phyloP scores from a whole-genome alignment of 163 green algal genomes.

The Chlamydomonas reinhardtii region DNA sequence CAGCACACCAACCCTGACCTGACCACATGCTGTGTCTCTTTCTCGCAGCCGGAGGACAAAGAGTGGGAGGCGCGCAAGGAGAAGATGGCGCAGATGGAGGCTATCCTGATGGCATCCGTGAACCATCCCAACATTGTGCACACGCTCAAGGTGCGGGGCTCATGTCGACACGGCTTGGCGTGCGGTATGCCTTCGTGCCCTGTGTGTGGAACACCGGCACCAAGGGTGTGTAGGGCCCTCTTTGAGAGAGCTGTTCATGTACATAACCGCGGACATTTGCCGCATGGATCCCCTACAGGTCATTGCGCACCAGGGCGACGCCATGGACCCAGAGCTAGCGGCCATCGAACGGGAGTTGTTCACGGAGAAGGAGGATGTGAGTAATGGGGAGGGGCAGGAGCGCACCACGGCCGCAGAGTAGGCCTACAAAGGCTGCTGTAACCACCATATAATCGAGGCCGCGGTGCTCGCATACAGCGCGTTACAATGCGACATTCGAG shows the following conservation, averaged over 20 bases:
- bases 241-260: too few relatives aligned
- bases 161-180: too few relatives aligned
- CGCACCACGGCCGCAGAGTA: too few relatives aligned
- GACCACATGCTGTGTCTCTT: too few relatives aligned
- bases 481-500: too few relatives aligned
- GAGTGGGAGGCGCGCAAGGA: constrained; percentile 68
- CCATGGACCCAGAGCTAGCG: constrained; percentile 57
- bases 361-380: constrained; percentile 43
- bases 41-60: constrained; percentile 54
- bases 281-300: constrained; percentile 44
- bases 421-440: too few relatives aligned
- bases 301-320: constrained; percentile 56
- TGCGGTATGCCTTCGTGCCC: not conserved
- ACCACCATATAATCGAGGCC: too few relatives aligned
- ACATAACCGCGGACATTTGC: not conserved
- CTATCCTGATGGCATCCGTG: constrained; percentile 61
- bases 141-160: constrained; percentile 60
- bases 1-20: too few relatives aligned
- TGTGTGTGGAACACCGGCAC: not conserved
- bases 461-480: too few relatives aligned
- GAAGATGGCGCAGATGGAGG: constrained; percentile 71
- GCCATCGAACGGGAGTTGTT: constrained; percentile 58
- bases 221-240: too few relatives aligned
- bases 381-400: not conserved
- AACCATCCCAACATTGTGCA: constrained; percentile 68